Conservation (phyloP, 345 rosid genomes). For the Gossypium australe region DNA sequence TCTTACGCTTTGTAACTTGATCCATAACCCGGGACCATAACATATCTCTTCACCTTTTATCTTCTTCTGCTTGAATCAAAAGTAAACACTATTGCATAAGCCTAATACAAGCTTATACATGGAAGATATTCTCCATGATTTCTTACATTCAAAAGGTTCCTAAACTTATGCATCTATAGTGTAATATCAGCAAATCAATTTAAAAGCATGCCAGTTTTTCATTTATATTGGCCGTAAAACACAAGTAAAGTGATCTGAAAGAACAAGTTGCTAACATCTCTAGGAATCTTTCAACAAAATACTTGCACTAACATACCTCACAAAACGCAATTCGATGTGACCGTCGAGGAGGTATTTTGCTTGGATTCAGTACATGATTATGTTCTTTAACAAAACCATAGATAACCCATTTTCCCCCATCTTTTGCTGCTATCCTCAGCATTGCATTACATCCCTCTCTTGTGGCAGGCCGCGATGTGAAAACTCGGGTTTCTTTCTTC, state of each 20-base stretch:
- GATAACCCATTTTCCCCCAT: slow-evolving; percentile 37
- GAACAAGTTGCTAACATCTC: background rate
- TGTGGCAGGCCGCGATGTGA: slow-evolving; percentile 25
- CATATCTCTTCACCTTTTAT: background rate
- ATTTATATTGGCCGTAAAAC: background rate
- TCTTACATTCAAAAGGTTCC: background rate
- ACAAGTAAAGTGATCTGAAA: background rate
- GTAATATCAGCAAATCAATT: background rate
- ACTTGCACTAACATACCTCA: slow-evolving; percentile 24
- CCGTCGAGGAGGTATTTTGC: slow-evolving; percentile 31
- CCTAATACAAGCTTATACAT: background rate
- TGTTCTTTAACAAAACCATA: slow-evolving; percentile 40
- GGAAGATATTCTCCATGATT: background rate
- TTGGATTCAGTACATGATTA: slow-evolving; percentile 33
- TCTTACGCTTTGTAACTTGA: too few relatives aligned
- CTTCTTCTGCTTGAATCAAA: background rate
- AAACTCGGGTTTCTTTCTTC: slow-evolving; percentile 16
- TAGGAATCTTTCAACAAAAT: background rate
- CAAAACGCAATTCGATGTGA: slow-evolving; percentile 35
- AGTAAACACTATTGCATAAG: background rate
- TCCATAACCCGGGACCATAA: too few relatives aligned
- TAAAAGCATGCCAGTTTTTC: background rate
- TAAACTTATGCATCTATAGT: background rate
- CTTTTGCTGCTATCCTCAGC: slow-evolving; percentile 36
- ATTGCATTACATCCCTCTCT: slow-evolving; percentile 40